A percentile compares a stretch with the other conserved stretches of the same genome.
Evolutionary conservation across 2,329 filamentous ascomycete genomes (phyloP).

Genomic region (Colletotrichum sp.): DNA sequence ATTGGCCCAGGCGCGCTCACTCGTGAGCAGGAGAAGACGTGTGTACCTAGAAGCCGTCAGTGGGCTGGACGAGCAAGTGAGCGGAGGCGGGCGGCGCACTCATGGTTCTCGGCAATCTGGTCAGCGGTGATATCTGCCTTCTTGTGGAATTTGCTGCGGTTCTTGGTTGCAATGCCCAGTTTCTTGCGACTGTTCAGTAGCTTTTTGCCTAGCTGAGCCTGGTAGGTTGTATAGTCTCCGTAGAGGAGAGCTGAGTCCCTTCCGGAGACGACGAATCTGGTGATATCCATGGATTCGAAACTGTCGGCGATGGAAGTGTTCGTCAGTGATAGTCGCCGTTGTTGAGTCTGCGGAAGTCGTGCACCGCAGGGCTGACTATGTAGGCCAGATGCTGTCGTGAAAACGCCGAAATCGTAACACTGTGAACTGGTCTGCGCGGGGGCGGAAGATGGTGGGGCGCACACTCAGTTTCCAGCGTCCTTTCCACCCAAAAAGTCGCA

Average conservation of each 20-base stretch:
- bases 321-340: neutral
- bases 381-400: slow-evolving; percentile 6
- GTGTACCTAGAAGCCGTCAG: slow-evolving; percentile 62
- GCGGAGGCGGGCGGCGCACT: slow-evolving; percentile 54
- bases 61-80: slow-evolving; percentile 11
- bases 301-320: neutral
- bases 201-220: slow-evolving; percentile 78
- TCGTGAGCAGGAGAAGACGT: slow-evolving; percentile 80
- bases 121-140: slow-evolving; percentile 75
- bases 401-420: neutral
- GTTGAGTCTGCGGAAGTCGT: neutral
- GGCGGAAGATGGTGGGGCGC: slow-evolving; percentile 6
- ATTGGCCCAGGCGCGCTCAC: slow-evolving; percentile 93
- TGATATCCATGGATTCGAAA: slow-evolving; percentile 78
- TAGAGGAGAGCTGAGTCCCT: slow-evolving; percentile 85
- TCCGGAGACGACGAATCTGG: slow-evolving; percentile 78
- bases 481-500: neutral
- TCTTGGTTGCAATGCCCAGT: slow-evolving; percentile 82
- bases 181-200: slow-evolving; percentile 85
- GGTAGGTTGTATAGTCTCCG: slow-evolving; percentile 88
- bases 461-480: slow-evolving; percentile 1
- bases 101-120: slow-evolving; percentile 75
- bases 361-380: neutral
- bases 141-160: slow-evolving; percentile 82
- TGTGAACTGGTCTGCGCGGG: slow-evolving; percentile 13